Percentiles rank a stretch among this genome's conserved stretches.
phyloP scores from a whole-genome alignment of 352 stramenopile species.

The Phytophthora tubulina region DNA sequence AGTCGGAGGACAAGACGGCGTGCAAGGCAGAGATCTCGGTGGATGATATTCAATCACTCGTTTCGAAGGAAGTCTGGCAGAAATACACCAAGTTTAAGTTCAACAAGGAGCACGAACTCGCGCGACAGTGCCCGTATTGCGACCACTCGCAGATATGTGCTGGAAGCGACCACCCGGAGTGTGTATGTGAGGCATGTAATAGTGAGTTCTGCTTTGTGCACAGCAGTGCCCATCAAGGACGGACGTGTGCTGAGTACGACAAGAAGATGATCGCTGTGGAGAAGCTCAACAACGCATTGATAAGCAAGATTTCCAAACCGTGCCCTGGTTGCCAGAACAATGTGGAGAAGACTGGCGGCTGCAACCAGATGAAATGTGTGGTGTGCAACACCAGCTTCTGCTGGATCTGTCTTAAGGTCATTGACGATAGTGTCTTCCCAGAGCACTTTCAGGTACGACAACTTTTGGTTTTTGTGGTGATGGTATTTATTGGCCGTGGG shows the following conservation, averaged over 20 bases:
- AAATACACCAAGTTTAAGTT: slow-evolving; percentile 91
- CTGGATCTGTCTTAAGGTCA: slow-evolving; percentile 86
- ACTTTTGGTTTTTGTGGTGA: background rate
- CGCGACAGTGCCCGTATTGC: slow-evolving; percentile 69
- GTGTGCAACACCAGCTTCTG: slow-evolving; percentile 89
- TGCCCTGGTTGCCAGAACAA: slow-evolving; percentile 91
- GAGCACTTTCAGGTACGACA: slow-evolving; percentile 82
- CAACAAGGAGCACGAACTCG: slow-evolving; percentile 75
- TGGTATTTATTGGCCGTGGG: background rate
- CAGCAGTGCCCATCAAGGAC: slow-evolving; percentile 81
- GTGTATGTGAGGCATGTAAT: slow-evolving; percentile 50
- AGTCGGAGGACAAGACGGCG: slow-evolving; percentile 39
- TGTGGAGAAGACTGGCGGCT: slow-evolving; percentile 92
- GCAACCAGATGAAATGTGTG: slow-evolving; percentile 93
- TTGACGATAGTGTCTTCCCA: slow-evolving; percentile 89
- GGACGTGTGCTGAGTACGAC: slow-evolving; percentile 83
- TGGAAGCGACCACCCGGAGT: slow-evolving; percentile 53
- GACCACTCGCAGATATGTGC: slow-evolving; percentile 65
- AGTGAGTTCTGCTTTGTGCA: slow-evolving; percentile 90
- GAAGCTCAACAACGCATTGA: slow-evolving; percentile 84
- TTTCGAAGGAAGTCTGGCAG: slow-evolving; percentile 62
- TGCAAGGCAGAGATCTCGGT: slow-evolving; percentile 53
- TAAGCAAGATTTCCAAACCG: slow-evolving; percentile 82
- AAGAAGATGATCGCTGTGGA: slow-evolving; percentile 79
- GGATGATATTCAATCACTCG: slow-evolving; percentile 56